phyloP scores from a whole-genome alignment of 75 land plant genomes.

The Sequoia sempervirens region DNA sequence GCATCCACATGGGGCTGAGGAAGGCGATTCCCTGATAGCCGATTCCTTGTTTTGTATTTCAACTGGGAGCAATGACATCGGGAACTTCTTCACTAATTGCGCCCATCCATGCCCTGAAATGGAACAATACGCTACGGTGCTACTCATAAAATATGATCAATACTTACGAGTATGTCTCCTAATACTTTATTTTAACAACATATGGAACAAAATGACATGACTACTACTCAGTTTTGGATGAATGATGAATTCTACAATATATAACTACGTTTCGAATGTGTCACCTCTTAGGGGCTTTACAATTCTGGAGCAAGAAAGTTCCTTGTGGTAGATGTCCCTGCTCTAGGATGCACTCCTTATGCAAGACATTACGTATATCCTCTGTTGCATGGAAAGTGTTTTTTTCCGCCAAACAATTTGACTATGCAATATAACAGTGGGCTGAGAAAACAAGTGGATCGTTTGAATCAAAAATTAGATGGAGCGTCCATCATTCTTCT shows the following conservation, averaged over 20 bases:
- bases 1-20: neutral
- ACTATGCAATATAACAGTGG: neutral
- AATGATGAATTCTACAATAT: neutral
- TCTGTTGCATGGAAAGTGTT: no score
- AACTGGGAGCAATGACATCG: neutral
- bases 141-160: neutral
- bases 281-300: neutral
- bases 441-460: neutral
- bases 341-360: slow-evolving; percentile 1
- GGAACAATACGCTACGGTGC: neutral
- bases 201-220: no score
- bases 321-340: neutral
- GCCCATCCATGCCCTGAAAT: neutral
- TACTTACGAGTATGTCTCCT: neutral
- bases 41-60: neutral
- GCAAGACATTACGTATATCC: no score
- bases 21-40: neutral
- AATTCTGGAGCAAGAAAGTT: neutral
- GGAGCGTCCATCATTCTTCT: neutral
- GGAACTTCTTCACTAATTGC: neutral
- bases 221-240: neutral
- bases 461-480: neutral
- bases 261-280: neutral
- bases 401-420: neutral
- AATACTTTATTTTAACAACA: neutral